Base-by-base conservation (phyloP, 2,329 filamentous ascomycete species). In the Neopestalotiopsis sp. region DNA sequence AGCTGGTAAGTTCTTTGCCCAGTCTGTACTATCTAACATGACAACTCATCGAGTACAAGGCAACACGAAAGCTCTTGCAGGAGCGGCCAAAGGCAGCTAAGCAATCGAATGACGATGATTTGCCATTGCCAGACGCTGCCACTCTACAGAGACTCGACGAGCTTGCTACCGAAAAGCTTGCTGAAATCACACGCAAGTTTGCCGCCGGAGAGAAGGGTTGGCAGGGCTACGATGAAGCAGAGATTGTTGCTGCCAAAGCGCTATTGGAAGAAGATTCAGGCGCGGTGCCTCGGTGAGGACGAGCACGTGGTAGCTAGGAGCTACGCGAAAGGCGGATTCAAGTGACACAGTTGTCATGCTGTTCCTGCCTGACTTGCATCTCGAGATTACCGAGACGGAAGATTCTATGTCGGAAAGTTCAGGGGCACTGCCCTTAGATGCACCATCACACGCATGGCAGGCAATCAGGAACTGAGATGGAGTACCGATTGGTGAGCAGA, bases 151-250 rank as follows among this genome's bases (percentile, higher is more conserved):
- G 87, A 74, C 85, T 97, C 63, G 92, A 94, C 73, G 88, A 93
- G 77, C 79, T 88, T 69, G 92, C 94, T 28, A 95, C 92, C 1
- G 84, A 85, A 68, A 95, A 94, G 80, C 85, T 97, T 14, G 87
- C 88, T 1, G 92, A 95, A 77, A 95, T 96, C 74, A 89, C 95
- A 70, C 87, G 92, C 70, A 87, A 87, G 70, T 85, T 88, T 76
- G 81, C 85, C 45, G 84, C 87, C 64, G 83, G 87, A 68, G 88
- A 94, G 79, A 85, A 85, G 71, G 87, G 88, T 20, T 94, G 92
- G 91, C 85, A 88, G 75, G 93, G 93, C 9, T 95, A 93, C 79
- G 89, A 91, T 69, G 83, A 88, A 75, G 86, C 87, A 3, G 93
- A 97, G 77, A 82, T 97, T 65, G 87, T 88, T 74, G 93, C 93